Evolutionary conservation across 352 stramenopile species (phyloP).

Genomic region (Lagenidium giganteum): DNA sequence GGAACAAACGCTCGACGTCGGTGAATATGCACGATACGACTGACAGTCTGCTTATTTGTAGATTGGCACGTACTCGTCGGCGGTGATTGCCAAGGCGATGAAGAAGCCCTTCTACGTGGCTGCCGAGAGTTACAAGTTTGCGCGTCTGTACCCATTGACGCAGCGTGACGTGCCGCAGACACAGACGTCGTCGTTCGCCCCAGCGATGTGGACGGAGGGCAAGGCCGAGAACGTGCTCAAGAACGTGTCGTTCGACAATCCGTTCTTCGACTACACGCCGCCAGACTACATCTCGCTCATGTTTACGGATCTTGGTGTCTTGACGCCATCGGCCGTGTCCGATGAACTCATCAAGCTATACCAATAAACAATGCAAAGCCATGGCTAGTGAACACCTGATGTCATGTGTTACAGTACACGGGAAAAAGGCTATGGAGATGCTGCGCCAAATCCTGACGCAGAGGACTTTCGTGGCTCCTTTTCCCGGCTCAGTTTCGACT

Average conservation of each 20-base stretch:
- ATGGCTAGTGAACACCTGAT: neutral
- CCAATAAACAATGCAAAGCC: constrained; percentile 62
- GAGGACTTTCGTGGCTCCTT: constrained; percentile 4
- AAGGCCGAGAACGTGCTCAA: constrained; percentile 20
- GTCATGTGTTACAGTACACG: neutral
- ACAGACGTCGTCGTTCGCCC: constrained; percentile 41
- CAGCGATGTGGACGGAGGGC: constrained; percentile 9
- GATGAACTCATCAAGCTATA: constrained; percentile 99
- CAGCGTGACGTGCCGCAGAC: constrained; percentile 92
- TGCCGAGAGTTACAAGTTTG: constrained; percentile 98
- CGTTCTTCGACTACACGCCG: constrained; percentile 96
- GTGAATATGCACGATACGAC: no score
- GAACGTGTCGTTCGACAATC: constrained; percentile 83
- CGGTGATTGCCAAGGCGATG: constrained; percentile 92
- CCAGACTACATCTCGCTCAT: constrained; percentile 97
- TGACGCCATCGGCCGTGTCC: constrained; percentile 97
- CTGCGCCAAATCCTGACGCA: no score
- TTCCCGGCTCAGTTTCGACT: constrained; percentile 5
- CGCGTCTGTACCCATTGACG: constrained; percentile 95
- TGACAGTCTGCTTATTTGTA: no score
- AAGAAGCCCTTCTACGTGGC: constrained; percentile 98
- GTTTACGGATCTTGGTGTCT: constrained; percentile 97
- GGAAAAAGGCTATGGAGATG: no score
- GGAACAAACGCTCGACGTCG: neutral
- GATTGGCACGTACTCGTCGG: constrained; percentile 94